Percentiles rank a stretch among this genome's conserved stretches.
These are phyloP conservation scores for Sugiyamaella americana DNA, from an alignment of 805 yeast species.

Conservation along the genomic window DNA sequence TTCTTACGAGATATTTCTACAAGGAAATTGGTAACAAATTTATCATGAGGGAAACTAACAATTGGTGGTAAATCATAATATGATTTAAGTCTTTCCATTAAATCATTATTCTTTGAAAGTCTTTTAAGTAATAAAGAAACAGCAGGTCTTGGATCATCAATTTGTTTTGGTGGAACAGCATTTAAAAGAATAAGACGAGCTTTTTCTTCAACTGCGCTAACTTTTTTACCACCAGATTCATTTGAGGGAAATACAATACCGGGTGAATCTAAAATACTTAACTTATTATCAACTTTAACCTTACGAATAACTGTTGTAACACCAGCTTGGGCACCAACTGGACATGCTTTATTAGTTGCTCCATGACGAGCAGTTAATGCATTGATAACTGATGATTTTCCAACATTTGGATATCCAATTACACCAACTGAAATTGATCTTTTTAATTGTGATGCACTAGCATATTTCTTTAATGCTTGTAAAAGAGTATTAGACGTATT, in stretches of 20 bases:
- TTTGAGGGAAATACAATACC: conserved; percentile 88
- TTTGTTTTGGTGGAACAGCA: conserved; percentile 82
- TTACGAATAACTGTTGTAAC: conserved; percentile 89
- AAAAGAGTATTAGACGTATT: conserved; percentile 69
- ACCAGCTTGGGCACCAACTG: conserved; percentile 97
- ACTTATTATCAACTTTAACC: conserved; percentile 84
- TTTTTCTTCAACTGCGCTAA: conserved; percentile 54
- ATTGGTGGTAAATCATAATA: conserved; percentile 78
- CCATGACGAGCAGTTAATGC: conserved; percentile 74
- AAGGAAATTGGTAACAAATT: conserved; percentile 76
- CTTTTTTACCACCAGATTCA: conserved; percentile 30
- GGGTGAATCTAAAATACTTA: conserved; percentile 88
- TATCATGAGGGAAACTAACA: conserved; percentile 63
- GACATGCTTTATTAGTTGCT: conserved; percentile 62
- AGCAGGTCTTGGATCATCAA: conserved; percentile 79
- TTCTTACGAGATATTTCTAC: conserved; percentile 89
- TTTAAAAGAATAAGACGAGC: conserved; percentile 86
- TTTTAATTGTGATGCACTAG: conserved; percentile 75
- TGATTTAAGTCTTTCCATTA: conserved; percentile 57
- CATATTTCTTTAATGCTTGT: conserved; percentile 78
- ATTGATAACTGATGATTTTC: conserved; percentile 91
- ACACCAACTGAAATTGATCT: conserved; percentile 91
- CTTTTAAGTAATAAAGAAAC: conserved; percentile 70
- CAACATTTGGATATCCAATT: conserved; percentile 96
- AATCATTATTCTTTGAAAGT: conserved; percentile 62